Evolutionary conservation across 2,329 filamentous ascomycete genomes (phyloP), one percentile per base, ranked within the genome.

Genomic region (Epichloe sylvatica): DNA sequence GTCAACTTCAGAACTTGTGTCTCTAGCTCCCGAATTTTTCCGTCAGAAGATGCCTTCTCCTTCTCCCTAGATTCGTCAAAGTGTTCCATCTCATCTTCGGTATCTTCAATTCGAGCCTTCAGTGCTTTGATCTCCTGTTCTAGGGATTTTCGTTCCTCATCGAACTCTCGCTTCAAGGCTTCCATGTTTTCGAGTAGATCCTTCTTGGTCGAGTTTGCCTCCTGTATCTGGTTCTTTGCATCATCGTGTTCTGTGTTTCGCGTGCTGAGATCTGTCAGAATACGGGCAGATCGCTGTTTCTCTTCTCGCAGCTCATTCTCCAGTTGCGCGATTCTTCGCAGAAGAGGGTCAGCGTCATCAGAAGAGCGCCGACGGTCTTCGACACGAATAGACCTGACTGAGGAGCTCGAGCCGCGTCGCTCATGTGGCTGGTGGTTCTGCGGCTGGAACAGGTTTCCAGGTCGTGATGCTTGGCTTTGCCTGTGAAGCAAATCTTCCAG

Each of bases 141-240:
- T 0, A 97, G 72, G 9, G 82, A 84, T 59, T 85, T 87, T 38
- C 92, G 80, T 65, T 97, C 91, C 46, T 83, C 81, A 36, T 85
- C 74, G 57, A 95, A 96, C 60, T 97, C 92, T 25, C 80, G 81
- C 65, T 96, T 88, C 55, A 94, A 78, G 12, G 90, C 84, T 61
- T 97, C 89, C 70, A 98, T 87, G 60, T 98, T 98, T 55, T 87
- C 84, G 67, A 98, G 81, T 9, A 98, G 78, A 64, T 97, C 92
- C 58, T 86, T 85, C 65, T 98, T 98, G 1, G 86, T 96, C 3
- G 87, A 90, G 57, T 92, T 87, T 5, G 80, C 86, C 64, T 97
- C 91, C 54, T 92, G 81, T 53, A 95, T 77, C 58, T 82, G 83
- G 59, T 72, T 77, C 69, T 76, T 82, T 60, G 77, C 78, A 57